phyloP scores from a whole-genome alignment of 2,329 filamentous ascomycete species.

The Calonectria montana region DNA sequence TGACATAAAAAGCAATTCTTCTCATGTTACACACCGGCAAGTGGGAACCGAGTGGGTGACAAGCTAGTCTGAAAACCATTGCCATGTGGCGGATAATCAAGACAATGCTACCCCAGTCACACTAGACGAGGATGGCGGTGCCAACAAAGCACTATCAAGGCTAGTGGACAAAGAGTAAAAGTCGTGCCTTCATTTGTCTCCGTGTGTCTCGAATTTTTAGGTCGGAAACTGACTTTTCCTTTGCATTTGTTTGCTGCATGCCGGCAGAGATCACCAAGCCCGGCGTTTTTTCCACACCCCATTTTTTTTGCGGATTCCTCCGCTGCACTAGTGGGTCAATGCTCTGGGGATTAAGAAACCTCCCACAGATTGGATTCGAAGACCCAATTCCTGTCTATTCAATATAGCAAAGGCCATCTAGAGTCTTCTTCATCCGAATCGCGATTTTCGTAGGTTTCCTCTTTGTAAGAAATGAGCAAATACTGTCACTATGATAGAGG shows the following conservation, averaged over 20 bases:
- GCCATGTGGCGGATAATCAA: slow-evolving; percentile 32
- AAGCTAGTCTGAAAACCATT: slow-evolving; percentile 7
- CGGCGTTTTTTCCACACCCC: not conserved
- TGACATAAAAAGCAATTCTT: not conserved
- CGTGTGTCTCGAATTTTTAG: not conserved
- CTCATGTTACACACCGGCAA: not conserved
- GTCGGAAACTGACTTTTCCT: not conserved
- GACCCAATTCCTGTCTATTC: not conserved
- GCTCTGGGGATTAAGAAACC: not conserved
- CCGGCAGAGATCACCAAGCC: not conserved
- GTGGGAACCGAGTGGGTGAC: not conserved
- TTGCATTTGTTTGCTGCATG: slow-evolving; percentile 1
- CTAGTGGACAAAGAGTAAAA: slow-evolving; percentile 4
- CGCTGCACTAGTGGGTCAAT: not conserved
- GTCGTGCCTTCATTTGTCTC: not conserved
- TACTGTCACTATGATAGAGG: not conserved
- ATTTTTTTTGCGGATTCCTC: not conserved
- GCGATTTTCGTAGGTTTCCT: not conserved
- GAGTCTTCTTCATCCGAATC: too few relatives aligned
- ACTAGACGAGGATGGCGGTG: slow-evolving; percentile 18
- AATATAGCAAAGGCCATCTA: not conserved
- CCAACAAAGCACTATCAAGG: slow-evolving; percentile 18
- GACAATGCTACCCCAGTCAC: slow-evolving; percentile 14
- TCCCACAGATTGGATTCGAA: not conserved
- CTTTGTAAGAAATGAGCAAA: not conserved